Evolutionary conservation across 2,329 filamentous ascomycete genomes (phyloP), one percentile per base, ranked within the genome.

Genomic region (Aureobasidium subglaciale): DNA sequence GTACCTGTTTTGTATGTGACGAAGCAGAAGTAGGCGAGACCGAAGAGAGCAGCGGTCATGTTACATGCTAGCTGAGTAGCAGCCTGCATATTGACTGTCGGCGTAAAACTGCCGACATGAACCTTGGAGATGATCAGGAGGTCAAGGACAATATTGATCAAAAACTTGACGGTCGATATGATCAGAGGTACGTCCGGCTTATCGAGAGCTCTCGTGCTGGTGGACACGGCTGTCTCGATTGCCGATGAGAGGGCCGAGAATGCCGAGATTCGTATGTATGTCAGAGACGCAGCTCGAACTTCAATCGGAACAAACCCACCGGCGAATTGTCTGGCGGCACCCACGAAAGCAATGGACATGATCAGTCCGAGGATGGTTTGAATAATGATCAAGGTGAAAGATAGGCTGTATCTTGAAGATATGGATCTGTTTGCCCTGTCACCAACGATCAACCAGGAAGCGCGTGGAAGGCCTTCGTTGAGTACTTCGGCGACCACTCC

Each of bases 401-500:
- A 76, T 1, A 88, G 75, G 4, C 75, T 70, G 1, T 88, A 69
- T 0, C 85, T 76, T 13, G 79, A 73, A 0, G 68, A 57, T 0
- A 78, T 65, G 0, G 72, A 71, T 1, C 83, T 76, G 1, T 78
- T 81, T 0, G 79, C 69, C 25, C 76, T 77, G 67, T 89, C 83
- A 7, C 83, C 85, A 56, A 89, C 87, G 56, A 87, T 77, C 5
- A 84, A 73, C 80, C 83, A 90, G 0, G 84, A 77, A 0, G 84
- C 82, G 20, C 85, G 76, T 0, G 85, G 85, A 0, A 90, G 78
- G 0, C 86, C 85, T 65, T 90, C 86, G 60, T 89, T 89, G 15
- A 90, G 68, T 0, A 87, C 84, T 64, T 89, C 83, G 1, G 78
- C 80, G 0, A 88, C 74, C 0, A 83, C 78, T 18, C 79, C 76